These are phyloP conservation scores for Globisporangium mamillatum DNA, from an alignment of 352 stramenopile species.

Conservation along the genomic window DNA sequence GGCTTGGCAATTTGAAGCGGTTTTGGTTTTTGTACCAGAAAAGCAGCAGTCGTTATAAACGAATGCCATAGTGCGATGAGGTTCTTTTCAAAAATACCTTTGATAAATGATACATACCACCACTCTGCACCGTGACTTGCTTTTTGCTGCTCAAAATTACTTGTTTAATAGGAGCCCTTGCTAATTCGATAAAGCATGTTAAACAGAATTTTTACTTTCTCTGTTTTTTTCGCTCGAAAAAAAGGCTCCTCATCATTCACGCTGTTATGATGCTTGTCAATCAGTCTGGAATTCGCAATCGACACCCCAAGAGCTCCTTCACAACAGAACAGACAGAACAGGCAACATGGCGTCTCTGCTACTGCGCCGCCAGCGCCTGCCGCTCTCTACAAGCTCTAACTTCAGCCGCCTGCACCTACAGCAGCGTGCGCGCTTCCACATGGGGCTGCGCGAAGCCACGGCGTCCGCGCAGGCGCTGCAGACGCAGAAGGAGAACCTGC, in stretches of 20 bases:
- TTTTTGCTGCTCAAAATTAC: too few species aligned
- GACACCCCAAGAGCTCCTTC: background rate
- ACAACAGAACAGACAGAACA: background rate
- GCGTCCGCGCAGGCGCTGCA: constrained; percentile 30
- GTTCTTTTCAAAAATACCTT: background rate
- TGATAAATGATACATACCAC: background rate
- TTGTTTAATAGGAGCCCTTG: background rate
- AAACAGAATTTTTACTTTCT: background rate
- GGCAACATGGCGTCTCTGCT: constrained; percentile 5
- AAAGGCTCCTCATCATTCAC: background rate
- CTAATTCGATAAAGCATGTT: background rate
- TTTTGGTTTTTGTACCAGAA: too few species aligned
- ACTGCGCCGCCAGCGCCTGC: background rate
- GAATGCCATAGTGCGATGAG: too few species aligned
- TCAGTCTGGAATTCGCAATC: background rate
- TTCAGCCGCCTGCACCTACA: background rate
- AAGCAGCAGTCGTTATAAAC: too few species aligned
- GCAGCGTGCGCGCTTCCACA: constrained; percentile 33
- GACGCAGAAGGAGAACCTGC: constrained; percentile 45
- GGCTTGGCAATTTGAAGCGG: too few species aligned
- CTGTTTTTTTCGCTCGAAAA: too few species aligned
- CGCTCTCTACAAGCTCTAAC: background rate
- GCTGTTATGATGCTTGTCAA: constrained; percentile 3
- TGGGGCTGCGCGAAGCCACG: constrained; percentile 39
- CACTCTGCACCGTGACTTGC: background rate